Evolutionary conservation across 192 early-diverging fungal genomes (phyloP).

Genomic region (Dimargaris cristalligena): DNA sequence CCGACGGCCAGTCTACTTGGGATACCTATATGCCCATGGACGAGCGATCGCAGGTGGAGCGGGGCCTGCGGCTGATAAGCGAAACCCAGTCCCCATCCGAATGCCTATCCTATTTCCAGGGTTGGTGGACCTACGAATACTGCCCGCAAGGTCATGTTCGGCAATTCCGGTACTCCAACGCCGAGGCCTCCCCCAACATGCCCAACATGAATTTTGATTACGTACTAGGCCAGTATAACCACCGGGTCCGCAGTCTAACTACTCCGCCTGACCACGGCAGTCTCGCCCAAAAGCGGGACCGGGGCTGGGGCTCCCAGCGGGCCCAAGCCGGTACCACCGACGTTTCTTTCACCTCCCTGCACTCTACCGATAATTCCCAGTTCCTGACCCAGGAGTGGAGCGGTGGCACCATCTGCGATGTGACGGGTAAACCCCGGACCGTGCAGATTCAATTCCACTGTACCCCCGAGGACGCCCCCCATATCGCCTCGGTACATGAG

Average conservation of each 20-base stretch:
- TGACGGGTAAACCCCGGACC: conserved; percentile 45
- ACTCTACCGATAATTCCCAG: conserved; percentile 26
- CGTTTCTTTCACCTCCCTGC: conserved; percentile 20
- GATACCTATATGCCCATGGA: conserved; percentile 3
- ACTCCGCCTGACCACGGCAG: conserved; percentile 11
- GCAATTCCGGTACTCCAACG: conserved; percentile 35
- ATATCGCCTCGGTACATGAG: conserved; percentile 49
- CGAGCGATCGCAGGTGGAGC: conserved; percentile 18
- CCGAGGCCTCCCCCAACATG: conserved; percentile 15
- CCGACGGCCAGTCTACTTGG: not conserved
- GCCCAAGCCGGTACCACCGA: conserved; percentile 10
- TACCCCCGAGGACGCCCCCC: conserved; percentile 33
- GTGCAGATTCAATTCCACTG: conserved; percentile 81
- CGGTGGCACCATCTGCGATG: conserved; percentile 56
- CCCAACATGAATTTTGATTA: conserved; percentile 21
- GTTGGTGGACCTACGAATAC: conserved; percentile 77
- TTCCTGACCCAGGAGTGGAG: conserved; percentile 56
- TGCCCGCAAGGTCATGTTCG: conserved; percentile 48
- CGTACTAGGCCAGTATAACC: conserved; percentile 19
- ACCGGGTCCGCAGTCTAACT: conserved; percentile 14
- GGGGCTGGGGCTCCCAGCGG: not conserved
- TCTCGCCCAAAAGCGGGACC: conserved; percentile 14
- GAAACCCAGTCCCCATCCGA: not conserved
- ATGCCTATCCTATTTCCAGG: conserved; percentile 15
- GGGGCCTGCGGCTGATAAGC: conserved; percentile 34